Conservation (phyloP, 345 rosid genomes). For the Citrus sp. region DNA sequence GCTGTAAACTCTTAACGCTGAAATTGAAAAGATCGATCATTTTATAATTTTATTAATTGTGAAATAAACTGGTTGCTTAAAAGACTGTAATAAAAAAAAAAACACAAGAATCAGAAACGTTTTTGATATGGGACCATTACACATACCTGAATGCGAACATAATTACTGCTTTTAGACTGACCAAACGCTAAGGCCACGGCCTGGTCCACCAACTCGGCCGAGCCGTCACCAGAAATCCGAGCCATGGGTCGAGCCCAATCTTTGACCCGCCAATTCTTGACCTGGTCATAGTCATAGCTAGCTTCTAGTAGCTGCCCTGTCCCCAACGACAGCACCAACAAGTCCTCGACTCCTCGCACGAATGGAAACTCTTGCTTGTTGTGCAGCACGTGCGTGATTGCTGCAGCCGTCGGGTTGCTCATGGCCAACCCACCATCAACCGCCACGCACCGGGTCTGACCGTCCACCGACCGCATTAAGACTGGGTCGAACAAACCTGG, state of each 20-base stretch:
- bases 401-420: constrained; percentile 92
- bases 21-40: neutral
- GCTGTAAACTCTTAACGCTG: neutral
- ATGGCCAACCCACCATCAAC: constrained; percentile 84
- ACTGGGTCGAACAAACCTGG: constrained; percentile 76
- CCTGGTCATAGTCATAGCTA: constrained; percentile 65
- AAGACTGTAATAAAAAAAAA: no score
- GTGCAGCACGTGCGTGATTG: constrained; percentile 93
- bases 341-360: constrained; percentile 93
- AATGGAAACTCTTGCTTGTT: constrained; percentile 97
- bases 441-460: constrained; percentile 75
- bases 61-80: neutral
- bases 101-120: neutral
- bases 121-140: neutral
- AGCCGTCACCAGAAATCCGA: constrained; percentile 74
- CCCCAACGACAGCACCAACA: constrained; percentile 77
- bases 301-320: constrained; percentile 77
- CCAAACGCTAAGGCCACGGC: constrained; percentile 95
- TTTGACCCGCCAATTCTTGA: constrained; percentile 73
- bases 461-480: constrained; percentile 64
- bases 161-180: constrained; percentile 67
- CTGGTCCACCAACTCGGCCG: constrained; percentile 90
- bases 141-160: constrained; percentile 85
- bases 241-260: constrained; percentile 92
- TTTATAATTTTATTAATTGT: no score